Evolutionary conservation across 768 basidiomycete species (phyloP).

Genomic region (Melanogaster broomeanus): DNA sequence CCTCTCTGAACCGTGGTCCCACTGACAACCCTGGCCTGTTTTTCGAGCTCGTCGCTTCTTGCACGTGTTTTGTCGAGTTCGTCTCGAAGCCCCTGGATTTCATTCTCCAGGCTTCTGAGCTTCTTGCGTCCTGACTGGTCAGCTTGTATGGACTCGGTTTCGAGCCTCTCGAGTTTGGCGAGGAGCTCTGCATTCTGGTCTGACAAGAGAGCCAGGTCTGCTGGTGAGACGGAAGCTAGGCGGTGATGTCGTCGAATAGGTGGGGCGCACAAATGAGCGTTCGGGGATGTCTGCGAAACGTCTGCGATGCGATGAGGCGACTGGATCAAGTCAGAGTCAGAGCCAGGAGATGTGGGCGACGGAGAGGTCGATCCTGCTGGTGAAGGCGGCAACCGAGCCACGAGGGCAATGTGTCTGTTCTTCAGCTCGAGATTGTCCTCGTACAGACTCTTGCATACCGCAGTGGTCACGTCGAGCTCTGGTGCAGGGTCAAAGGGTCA

Average conservation of each 20-base stretch:
- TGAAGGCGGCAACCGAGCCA: slow-evolving; percentile 58
- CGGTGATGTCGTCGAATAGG: slow-evolving; percentile 27
- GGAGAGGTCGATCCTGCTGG: slow-evolving; percentile 20
- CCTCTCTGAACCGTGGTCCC: slow-evolving; percentile 23
- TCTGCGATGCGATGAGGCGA: slow-evolving; percentile 35
- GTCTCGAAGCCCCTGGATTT: slow-evolving; percentile 71
- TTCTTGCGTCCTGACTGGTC: slow-evolving; percentile 70
- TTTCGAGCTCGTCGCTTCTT: slow-evolving; percentile 70
- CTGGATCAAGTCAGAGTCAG: slow-evolving; percentile 26
- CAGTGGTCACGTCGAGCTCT: slow-evolving; percentile 70
- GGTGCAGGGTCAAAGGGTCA: slow-evolving; percentile 25
- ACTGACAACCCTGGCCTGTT: slow-evolving; percentile 51
- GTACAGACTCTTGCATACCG: slow-evolving; percentile 68
- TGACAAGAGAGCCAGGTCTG: slow-evolving; percentile 69
- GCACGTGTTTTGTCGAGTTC: slow-evolving; percentile 79
- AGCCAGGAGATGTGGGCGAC: slow-evolving; percentile 29
- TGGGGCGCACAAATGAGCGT: slow-evolving; percentile 16
- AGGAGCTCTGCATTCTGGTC: slow-evolving; percentile 86
- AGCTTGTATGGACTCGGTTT: slow-evolving; percentile 64
- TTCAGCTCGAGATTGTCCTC: slow-evolving; percentile 69
- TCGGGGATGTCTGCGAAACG: slow-evolving; percentile 24
- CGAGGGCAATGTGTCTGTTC: slow-evolving; percentile 68
- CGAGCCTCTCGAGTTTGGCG: slow-evolving; percentile 72
- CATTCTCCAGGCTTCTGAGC: slow-evolving; percentile 74
- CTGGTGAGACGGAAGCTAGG: slow-evolving; percentile 64